Base-by-base conservation (phyloP, 2,329 filamentous ascomycete species). In the Fusarium nematophilum region DNA sequence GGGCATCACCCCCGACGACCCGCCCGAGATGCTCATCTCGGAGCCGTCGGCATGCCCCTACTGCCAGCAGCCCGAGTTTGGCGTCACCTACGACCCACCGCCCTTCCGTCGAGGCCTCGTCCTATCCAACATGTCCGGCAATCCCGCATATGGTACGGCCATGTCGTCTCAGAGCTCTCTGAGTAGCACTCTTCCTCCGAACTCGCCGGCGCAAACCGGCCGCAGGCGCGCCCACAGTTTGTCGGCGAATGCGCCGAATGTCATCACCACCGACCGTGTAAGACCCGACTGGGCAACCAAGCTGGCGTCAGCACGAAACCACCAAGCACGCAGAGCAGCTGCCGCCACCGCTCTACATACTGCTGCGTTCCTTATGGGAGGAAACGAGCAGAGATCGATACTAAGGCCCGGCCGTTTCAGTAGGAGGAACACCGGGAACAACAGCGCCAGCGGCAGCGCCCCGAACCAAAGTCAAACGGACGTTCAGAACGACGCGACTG, bases 251-350 rank as follows among this genome's bases (percentile, higher is more conserved):
- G 91, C 92, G 33, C 89, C 92, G 2, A 87, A 88, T 49, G 95
- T 99, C 44, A 90, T 99, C 59, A 96, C 93, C 1, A 98, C 94
- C 0, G 95, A 99, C 72, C 89, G 87, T 50, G 89, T 99, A 46
- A 90, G 95, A 13, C 95, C 95, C 1, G 95, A 99, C 68, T 99
- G 95, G 95, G 87, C 92, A 1, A 89, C 90, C 53, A 99, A 98
- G 73, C 81, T 99, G 45, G 87, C 91, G 10, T 86, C 91, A 66
- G 94, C 94, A 51, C 87, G 93, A 48, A 89, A 92, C 6, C 92
- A 97, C 72, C 90, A 93, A 60, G 87, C 95, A 5, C 85, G 95
- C 55, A 84, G 95, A 62, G 92, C 95, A 18, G 95, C 95, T 1
- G 95, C 95, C 0, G 95, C 95, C 0, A 98, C 95, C 0, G 94